These are phyloP conservation scores for Phaffomyces opuntiae DNA, from an alignment of 805 yeast genomes.

Conservation along the genomic window DNA sequence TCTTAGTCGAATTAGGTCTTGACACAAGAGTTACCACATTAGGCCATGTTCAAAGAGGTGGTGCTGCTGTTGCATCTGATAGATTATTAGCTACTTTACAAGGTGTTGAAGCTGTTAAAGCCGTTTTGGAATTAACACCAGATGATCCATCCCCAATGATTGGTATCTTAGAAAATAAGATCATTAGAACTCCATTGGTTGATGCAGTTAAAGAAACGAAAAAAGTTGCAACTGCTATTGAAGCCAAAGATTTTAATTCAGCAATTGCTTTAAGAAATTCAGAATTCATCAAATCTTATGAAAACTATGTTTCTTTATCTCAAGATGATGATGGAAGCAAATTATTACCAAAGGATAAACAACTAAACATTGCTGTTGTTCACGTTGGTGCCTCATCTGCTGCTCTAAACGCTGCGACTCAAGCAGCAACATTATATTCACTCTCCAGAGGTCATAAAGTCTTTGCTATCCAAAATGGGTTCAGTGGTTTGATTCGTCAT, in stretches of 20 bases:
- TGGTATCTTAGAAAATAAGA: constrained; percentile 80
- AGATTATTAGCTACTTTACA: constrained; percentile 88
- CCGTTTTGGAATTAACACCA: constrained; percentile 83
- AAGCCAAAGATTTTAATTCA: constrained; percentile 65
- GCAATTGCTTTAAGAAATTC: constrained; percentile 87
- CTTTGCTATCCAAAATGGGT: constrained; percentile 90
- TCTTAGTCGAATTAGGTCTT: constrained; percentile 74
- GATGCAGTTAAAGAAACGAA: constrained; percentile 87
- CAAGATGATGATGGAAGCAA: constrained; percentile 61
- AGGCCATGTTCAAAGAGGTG: constrained; percentile 99
- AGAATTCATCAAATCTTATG: constrained; percentile 75
- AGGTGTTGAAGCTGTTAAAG: constrained; percentile 96
- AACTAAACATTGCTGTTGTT: constrained; percentile 74
- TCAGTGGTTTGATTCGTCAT: constrained; percentile 84
- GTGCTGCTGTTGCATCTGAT: constrained; percentile 94
- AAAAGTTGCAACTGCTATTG: constrained; percentile 86
- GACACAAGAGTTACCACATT: constrained; percentile 93
- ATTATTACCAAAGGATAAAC: constrained; percentile 49
- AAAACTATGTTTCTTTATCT: constrained; percentile 62
- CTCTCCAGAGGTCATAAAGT: constrained; percentile 85
- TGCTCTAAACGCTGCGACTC: constrained; percentile 86
- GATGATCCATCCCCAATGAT: constrained; percentile 93
- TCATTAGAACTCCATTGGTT: constrained; percentile 76
- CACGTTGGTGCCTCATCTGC: constrained; percentile 98
- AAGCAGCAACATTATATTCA: constrained; percentile 87